phyloP scores from a whole-genome alignment of 164 flowering plant species.

The Vitis cinerea region DNA sequence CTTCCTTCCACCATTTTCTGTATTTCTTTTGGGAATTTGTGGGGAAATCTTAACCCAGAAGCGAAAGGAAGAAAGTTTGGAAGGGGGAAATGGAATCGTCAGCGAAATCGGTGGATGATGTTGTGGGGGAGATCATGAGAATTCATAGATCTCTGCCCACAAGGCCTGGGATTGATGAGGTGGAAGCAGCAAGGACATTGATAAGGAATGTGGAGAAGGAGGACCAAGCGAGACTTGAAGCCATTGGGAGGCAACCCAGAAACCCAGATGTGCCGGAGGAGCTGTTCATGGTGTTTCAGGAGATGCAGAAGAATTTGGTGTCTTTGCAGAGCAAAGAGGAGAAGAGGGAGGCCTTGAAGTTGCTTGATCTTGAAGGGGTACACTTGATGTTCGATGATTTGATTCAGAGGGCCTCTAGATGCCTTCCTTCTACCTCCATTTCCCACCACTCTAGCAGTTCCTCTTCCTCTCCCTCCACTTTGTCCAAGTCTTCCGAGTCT shows the following conservation, averaged over 20 bases:
- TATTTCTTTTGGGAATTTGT: background rate
- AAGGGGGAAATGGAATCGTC: background rate
- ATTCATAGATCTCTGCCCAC: constrained; percentile 65
- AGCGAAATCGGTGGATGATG: constrained; percentile 29
- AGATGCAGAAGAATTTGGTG: constrained; percentile 36
- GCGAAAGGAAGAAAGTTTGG: background rate
- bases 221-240: constrained; percentile 51
- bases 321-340: constrained; percentile 33
- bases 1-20: background rate
- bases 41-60: background rate
- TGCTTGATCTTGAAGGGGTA: constrained; percentile 44
- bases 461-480: constrained; percentile 11
- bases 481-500: background rate
- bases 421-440: constrained; percentile 36
- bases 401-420: constrained; percentile 48
- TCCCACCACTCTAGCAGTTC: constrained; percentile 10
- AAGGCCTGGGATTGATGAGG: constrained; percentile 63
- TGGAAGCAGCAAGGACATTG: constrained; percentile 57
- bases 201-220: constrained; percentile 65
- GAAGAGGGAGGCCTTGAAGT: constrained; percentile 39
- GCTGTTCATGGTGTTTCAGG: constrained; percentile 35
- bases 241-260: constrained; percentile 29
- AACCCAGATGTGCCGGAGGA: constrained; percentile 35
- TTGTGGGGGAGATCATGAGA: constrained; percentile 65
- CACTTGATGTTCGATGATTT: constrained; percentile 39